phyloP scores from a whole-genome alignment of 441 rosid genomes.

The Gossypium davidsonii region DNA sequence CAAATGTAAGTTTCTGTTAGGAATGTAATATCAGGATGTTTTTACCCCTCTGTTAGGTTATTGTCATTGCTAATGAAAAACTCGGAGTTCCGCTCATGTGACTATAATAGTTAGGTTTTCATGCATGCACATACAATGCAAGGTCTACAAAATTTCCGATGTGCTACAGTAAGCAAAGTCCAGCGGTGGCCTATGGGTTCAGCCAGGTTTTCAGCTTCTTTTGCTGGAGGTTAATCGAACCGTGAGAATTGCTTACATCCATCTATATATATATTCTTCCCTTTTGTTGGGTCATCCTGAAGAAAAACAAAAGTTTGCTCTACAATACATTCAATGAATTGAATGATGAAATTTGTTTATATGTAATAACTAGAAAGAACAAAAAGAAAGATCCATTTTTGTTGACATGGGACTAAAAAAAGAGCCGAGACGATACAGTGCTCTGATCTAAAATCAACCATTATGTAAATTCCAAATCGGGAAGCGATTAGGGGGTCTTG shows the following conservation, averaged over 20 bases:
- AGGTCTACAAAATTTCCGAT: neutral
- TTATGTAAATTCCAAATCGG: no score
- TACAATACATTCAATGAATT: neutral
- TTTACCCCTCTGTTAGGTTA: no score
- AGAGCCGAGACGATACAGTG: no score
- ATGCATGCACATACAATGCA: neutral
- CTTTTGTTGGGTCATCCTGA: no score
- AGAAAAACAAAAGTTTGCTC: no score
- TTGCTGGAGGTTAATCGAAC: neutral
- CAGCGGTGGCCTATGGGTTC: neutral
- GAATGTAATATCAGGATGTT: neutral
- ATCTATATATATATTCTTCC: neutral
- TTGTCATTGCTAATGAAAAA: neutral
- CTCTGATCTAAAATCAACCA: no score
- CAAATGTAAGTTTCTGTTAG: neutral
- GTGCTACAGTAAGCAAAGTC: neutral
- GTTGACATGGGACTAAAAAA: neutral
- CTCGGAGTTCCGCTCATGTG: neutral
- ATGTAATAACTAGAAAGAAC: neutral
- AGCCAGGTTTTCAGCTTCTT: neutral
- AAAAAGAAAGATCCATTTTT: neutral
- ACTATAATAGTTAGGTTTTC: neutral
- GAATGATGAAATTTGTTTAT: neutral
- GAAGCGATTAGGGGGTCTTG: no score
- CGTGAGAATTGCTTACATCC: neutral